Evolutionary conservation across 2,329 filamentous ascomycete genomes (phyloP).

Genomic region (Cladophialophora bantiana): DNA sequence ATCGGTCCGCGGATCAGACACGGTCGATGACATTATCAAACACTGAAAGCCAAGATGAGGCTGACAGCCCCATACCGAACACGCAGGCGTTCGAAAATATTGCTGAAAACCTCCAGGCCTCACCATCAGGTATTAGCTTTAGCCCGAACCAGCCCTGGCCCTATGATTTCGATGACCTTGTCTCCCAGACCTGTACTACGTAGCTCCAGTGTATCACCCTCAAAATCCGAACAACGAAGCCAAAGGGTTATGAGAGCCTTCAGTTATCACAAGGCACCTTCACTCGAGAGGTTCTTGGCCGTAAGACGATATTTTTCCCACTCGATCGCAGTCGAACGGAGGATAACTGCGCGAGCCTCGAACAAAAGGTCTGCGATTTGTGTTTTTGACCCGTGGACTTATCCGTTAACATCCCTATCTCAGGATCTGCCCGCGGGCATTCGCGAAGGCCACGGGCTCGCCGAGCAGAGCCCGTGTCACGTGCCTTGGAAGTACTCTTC

Average conservation of each 20-base stretch:
- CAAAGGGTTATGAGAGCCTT: neutral
- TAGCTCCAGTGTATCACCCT: neutral
- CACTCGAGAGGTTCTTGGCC: neutral
- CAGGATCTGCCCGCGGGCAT: slow-evolving; percentile 19
- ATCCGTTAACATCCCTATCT: slow-evolving; percentile 1
- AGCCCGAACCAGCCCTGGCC: slow-evolving; percentile 14
- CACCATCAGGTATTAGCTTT: neutral
- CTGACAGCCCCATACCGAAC: neutral
- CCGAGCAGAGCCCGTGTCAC: slow-evolving; percentile 12
- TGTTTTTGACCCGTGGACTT: neutral
- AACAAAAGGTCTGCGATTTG: neutral
- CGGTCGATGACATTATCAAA: neutral
- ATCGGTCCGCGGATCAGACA: neutral
- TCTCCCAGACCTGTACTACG: neutral
- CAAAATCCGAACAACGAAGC: neutral
- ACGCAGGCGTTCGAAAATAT: neutral
- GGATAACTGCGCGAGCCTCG: neutral
- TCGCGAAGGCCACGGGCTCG: slow-evolving; percentile 1
- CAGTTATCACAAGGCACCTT: neutral
- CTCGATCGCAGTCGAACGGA: neutral
- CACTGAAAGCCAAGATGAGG: neutral
- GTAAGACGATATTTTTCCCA: neutral
- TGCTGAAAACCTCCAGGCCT: slow-evolving; percentile 2
- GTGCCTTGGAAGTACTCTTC: neutral
- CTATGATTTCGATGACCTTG: slow-evolving; percentile 16